Conservation (phyloP, 1,284 basidiomycete genomes). For the Violaceomyces palustris region DNA sequence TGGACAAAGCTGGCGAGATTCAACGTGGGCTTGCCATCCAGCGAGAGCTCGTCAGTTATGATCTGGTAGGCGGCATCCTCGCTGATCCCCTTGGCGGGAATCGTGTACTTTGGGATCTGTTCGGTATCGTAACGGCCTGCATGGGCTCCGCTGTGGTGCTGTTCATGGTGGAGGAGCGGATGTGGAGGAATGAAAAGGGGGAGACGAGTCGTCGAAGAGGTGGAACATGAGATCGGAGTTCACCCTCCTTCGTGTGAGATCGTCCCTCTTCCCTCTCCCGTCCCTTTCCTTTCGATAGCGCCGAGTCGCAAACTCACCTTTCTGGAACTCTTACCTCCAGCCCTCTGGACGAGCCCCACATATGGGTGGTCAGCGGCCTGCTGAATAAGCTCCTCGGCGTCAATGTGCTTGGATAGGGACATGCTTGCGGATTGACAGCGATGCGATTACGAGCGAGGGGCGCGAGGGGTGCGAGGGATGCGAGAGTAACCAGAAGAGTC, state of each 20-base stretch:
- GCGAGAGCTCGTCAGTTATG: slow-evolving; percentile 54
- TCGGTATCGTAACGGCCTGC: slow-evolving; percentile 45
- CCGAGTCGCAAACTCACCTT: too few relatives aligned
- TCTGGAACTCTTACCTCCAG: slow-evolving; percentile 9
- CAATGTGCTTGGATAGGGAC: slow-evolving; percentile 46
- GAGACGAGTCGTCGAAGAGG: too few relatives aligned
- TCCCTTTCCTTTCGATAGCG: too few relatives aligned
- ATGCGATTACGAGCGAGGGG: background rate
- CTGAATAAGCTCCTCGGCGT: slow-evolving; percentile 41
- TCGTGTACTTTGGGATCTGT: slow-evolving; percentile 53
- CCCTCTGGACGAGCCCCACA: slow-evolving; percentile 18
- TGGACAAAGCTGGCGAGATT: slow-evolving; percentile 67
- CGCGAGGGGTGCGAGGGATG: background rate
- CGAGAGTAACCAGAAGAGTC: background rate
- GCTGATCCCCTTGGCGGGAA: slow-evolving; percentile 54
- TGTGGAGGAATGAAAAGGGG: too few relatives aligned
- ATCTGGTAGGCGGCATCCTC: slow-evolving; percentile 53
- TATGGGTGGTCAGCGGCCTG: slow-evolving; percentile 39
- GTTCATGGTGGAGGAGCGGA: background rate
- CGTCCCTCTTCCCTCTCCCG: too few relatives aligned
- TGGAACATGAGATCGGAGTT: too few relatives aligned
- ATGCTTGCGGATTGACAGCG: slow-evolving; percentile 7
- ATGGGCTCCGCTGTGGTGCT: slow-evolving; percentile 17
- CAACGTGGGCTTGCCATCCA: slow-evolving; percentile 71
- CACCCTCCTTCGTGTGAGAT: too few relatives aligned